These are phyloP conservation scores for Coniochaeta sp. DNA, from an alignment of 2,329 filamentous ascomycete genomes.

Conservation along the genomic window DNA sequence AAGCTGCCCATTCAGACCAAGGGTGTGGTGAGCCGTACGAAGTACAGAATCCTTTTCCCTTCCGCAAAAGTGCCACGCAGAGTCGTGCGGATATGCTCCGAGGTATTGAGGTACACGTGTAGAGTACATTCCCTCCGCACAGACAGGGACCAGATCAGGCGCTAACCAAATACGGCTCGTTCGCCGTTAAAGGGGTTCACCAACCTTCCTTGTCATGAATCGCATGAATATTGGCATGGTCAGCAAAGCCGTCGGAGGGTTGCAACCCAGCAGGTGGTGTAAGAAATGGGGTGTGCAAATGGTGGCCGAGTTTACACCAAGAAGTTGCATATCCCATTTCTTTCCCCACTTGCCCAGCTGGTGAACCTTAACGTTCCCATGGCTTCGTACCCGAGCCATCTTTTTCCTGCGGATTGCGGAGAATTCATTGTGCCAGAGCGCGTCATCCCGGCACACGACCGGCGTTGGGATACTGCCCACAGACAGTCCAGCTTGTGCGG, in stretches of 20 bases:
- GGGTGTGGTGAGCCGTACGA: background rate
- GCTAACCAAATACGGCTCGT: background rate
- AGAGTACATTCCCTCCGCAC: background rate
- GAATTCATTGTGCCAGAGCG: background rate
- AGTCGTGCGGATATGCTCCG: background rate
- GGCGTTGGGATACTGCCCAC: background rate
- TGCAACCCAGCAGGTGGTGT: background rate
- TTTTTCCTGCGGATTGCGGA: background rate
- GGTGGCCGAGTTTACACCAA: no score
- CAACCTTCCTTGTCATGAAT: background rate
- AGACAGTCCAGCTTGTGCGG: background rate
- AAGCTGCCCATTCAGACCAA: no score
- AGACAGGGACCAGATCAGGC: background rate
- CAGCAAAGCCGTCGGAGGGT: background rate
- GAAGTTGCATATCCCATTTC: no score
- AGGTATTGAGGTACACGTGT: background rate
- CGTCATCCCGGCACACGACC: background rate
- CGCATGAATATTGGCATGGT: background rate
- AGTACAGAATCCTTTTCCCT: background rate
- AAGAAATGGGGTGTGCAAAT: no score
- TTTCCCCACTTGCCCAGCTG: background rate
- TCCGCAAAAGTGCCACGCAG: background rate
- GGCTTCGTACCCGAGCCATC: background rate
- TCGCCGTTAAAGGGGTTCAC: constrained; percentile 1
- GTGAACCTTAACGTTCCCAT: background rate